Conservation (phyloP, 2,329 filamentous ascomycete species). For the Aspergillus uvarum region DNA sequence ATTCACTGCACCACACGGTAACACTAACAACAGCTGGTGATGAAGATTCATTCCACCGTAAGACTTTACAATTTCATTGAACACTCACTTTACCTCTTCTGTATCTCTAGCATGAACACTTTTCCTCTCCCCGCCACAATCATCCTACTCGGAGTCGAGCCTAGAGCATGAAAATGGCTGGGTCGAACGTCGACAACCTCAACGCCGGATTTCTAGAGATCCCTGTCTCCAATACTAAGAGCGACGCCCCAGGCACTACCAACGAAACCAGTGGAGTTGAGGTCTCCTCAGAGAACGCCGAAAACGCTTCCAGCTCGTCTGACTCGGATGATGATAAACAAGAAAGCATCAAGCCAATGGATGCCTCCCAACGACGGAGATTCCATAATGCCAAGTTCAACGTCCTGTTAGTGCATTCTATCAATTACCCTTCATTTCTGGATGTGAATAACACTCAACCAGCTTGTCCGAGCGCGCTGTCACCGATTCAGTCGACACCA, state of each 20-base stretch:
- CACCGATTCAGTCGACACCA: slow-evolving; percentile 41
- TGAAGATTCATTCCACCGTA: too few relatives aligned
- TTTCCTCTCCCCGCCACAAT: too few relatives aligned
- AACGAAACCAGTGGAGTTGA: not conserved
- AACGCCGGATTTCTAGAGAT: not conserved
- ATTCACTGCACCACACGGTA: not conserved
- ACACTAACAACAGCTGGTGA: not conserved
- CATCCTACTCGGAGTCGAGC: not conserved
- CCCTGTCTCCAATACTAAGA: not conserved
- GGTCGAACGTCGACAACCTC: not conserved
- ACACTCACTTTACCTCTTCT: not conserved
- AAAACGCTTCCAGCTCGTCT: slow-evolving; percentile 16
- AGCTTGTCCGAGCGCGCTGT: slow-evolving; percentile 46
- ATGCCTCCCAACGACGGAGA: slow-evolving; percentile 48
- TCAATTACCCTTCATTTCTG: not conserved
- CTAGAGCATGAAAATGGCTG: not conserved
- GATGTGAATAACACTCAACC: slow-evolving; percentile 11
- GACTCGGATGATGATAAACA: slow-evolving; percentile 34
- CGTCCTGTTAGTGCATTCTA: slow-evolving; percentile 37
- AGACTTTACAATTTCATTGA: too few relatives aligned
- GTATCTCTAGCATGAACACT: not conserved
- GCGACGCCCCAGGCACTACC: not conserved
- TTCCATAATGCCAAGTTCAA: slow-evolving; percentile 54
- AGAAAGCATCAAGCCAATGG: slow-evolving; percentile 17
- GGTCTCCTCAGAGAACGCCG: not conserved